These are phyloP conservation scores for Geotrichum siamense DNA, from an alignment of 1,139 yeast species.

Conservation along the genomic window DNA sequence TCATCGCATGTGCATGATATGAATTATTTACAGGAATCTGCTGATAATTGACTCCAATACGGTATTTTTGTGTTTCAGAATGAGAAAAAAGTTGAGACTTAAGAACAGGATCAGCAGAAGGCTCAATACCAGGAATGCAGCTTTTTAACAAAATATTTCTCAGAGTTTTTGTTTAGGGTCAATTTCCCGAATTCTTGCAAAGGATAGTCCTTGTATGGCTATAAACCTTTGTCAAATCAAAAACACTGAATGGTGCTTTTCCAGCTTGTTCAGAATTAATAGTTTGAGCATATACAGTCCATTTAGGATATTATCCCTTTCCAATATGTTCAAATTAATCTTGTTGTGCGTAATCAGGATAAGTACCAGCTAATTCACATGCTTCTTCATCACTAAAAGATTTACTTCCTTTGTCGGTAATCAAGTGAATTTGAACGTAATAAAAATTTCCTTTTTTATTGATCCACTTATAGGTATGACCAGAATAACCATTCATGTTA, in stretches of 20 bases:
- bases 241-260: conserved; percentile 44
- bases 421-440: conserved; percentile 61
- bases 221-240: conserved; percentile 75
- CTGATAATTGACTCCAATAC: conserved; percentile 62
- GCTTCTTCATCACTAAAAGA: conserved; percentile 53
- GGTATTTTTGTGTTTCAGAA: conserved; percentile 70
- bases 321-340: conserved; percentile 54
- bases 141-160: conserved; percentile 72
- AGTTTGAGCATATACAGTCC: conserved; percentile 61
- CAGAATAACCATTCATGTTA: conserved; percentile 72
- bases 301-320: conserved; percentile 53
- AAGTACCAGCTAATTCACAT: conserved; percentile 45
- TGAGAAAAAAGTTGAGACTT: conserved; percentile 81
- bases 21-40: conserved; percentile 69
- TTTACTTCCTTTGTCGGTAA: conserved; percentile 57
- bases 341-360: conserved; percentile 57
- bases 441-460: conserved; percentile 56
- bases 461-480: conserved; percentile 67
- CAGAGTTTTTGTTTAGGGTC: conserved; percentile 62
- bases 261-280: conserved; percentile 70
- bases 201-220: conserved; percentile 66
- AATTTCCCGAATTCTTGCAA: conserved; percentile 66
- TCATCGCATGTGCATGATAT: conserved; percentile 32
- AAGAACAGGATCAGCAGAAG: conserved; percentile 81
- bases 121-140: conserved; percentile 81